Evolutionary conservation across 2,329 filamentous ascomycete species (phyloP).

Genomic region (Botrytis fragariae): DNA sequence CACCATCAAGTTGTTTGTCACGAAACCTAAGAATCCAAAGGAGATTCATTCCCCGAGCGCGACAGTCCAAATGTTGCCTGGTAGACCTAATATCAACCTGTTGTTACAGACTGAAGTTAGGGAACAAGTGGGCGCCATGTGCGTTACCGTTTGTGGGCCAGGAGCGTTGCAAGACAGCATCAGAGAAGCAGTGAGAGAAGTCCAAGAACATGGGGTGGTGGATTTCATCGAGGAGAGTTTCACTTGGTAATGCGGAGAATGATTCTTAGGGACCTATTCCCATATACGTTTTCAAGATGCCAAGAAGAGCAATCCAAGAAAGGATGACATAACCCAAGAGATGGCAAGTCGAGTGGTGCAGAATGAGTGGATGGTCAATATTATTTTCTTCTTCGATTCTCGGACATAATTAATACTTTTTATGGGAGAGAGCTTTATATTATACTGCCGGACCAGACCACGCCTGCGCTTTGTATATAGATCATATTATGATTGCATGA

Average conservation of each 20-base stretch:
- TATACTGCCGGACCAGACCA: not conserved
- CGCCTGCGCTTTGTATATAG: slow-evolving; percentile 8
- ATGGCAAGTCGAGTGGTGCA: not conserved
- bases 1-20: slow-evolving; percentile 86
- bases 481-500: slow-evolving; percentile 14
- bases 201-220: slow-evolving; percentile 60
- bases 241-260: slow-evolving; percentile 42
- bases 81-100: slow-evolving; percentile 77
- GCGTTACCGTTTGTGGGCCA: slow-evolving; percentile 76
- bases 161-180: slow-evolving; percentile 76
- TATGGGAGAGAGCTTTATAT: not conserved
- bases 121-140: slow-evolving; percentile 83
- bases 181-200: slow-evolving; percentile 61
- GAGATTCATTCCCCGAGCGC: slow-evolving; percentile 74
- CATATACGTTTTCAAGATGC: not conserved
- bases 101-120: slow-evolving; percentile 80
- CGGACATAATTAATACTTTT: not conserved
- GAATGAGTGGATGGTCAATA: not conserved
- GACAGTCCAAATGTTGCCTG: slow-evolving; percentile 89
- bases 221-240: slow-evolving; percentile 80
- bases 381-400: not conserved
- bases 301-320: not conserved
- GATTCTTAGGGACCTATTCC: not conserved
- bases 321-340: not conserved
- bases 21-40: slow-evolving; percentile 72